Evolutionary conservation across 495 filamentous ascomycete genomes (phyloP), one percentile per base, ranked within the genome.

Genomic region (Lophium mytilinum): DNA sequence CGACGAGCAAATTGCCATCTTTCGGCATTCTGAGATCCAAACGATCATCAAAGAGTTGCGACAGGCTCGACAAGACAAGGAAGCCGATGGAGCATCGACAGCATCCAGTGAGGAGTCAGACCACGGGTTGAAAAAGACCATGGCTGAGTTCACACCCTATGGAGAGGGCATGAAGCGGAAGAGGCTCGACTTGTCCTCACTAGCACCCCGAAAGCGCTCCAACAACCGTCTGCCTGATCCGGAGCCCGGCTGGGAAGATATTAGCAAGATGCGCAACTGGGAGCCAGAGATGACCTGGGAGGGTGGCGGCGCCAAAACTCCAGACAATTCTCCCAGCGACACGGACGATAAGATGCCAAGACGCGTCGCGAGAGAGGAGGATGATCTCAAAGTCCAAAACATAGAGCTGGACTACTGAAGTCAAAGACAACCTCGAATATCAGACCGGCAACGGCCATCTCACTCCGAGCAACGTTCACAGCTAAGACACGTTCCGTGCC

Each of bases 11-110:
- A 88, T 96, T 43, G 82, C 78, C 15, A 93, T 95, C 39, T 96
- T 97, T 67, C 77, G 93, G 56, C 87, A 93, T 67, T 93, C 85
- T 12, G 93, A 98, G 72, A 79, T 97, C 42, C 83, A 95, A n/a
- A 37, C 24, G 11, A 56, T 62, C 40, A 4, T 62, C 3, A 42
- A 49, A 12, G 56, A 57, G 46, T 51, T 55, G 1, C 36, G 48
- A 12, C 50, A 52, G 24, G 24, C 24, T 30, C 24, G 24, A 2
- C 24, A 30, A 30, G 24, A 30, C 24, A 30, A 30, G 24, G 24
- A 30, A 10, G 35, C 33, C 19, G 21, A 33, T 6, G 54, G 55
- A 34, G 34, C 17, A 10, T 18, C 17, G 18, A 17, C 19, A 17
- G 6, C 46, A 42, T 18, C 30, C 17, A 35, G 12, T 17, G 30